A percentile compares a stretch with the other conserved stretches of the same genome.
These are phyloP conservation scores for Cyberlindnera japonica DNA, from an alignment of 805 yeast genomes.

Conservation along the genomic window DNA sequence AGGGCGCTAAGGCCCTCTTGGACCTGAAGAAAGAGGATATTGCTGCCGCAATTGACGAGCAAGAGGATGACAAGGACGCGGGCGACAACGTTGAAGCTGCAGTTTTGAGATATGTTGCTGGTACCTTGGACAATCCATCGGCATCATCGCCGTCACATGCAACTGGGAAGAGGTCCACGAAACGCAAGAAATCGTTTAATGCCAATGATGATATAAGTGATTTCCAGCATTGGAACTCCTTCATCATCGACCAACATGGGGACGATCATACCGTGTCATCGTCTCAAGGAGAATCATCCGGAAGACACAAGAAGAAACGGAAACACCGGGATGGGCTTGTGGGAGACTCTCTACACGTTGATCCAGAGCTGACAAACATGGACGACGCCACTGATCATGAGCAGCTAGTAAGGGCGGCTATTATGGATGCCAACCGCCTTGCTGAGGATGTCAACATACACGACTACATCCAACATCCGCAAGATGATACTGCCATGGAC, in stretches of 20 bases:
- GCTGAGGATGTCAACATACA: slow-evolving; percentile 41
- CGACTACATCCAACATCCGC: slow-evolving; percentile 27
- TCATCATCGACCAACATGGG: slow-evolving; percentile 25
- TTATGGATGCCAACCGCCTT: slow-evolving; percentile 62
- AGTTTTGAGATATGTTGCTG: slow-evolving; percentile 69
- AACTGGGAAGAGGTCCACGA: slow-evolving; percentile 4
- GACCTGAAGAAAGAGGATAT: slow-evolving; percentile 20
- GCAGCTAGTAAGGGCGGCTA: slow-evolving; percentile 65
- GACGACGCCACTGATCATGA: slow-evolving; percentile 52
- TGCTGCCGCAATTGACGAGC: slow-evolving; percentile 4
- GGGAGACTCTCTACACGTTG: slow-evolving; percentile 35
- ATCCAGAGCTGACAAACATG: slow-evolving; percentile 53
- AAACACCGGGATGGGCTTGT: slow-evolving; percentile 6
- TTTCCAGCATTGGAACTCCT: slow-evolving; percentile 29
- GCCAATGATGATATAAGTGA: slow-evolving; percentile 23
- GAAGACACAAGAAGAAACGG: slow-evolving; percentile 11
- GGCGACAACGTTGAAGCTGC: slow-evolving; percentile 71
- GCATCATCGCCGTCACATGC: background rate
- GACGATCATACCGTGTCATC: slow-evolving; percentile 10
- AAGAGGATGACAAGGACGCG: slow-evolving; percentile 18
- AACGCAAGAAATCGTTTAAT: slow-evolving; percentile 22
- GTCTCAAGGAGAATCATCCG: slow-evolving; percentile 2
- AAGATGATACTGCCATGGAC: slow-evolving; percentile 19
- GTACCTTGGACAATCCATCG: slow-evolving; percentile 39
- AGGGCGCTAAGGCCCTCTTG: slow-evolving; percentile 27